phyloP scores from a whole-genome alignment of 371 early-diverging fungal genomes.

The Mucor irregularis region DNA sequence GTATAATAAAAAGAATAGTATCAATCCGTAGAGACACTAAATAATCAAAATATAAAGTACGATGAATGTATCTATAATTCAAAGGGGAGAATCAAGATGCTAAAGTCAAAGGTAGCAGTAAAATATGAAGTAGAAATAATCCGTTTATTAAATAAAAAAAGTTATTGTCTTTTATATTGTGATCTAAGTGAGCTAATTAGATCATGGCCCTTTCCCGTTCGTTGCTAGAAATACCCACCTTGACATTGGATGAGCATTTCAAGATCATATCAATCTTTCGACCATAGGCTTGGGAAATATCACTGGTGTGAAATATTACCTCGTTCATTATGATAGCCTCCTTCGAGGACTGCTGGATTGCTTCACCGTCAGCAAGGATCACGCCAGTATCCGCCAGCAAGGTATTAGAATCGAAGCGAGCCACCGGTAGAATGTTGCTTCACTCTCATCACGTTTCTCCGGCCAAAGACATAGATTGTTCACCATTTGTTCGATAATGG shows the following conservation, averaged over 20 bases:
- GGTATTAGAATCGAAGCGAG: conserved; percentile 14
- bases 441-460: conserved; percentile 15
- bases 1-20: too few relatives aligned
- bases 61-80: too few relatives aligned
- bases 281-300: conserved; percentile 11
- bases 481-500: conserved; percentile 14
- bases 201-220: conserved; percentile 12
- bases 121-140: too few relatives aligned
- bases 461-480: too few relatives aligned
- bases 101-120: too few relatives aligned
- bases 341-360: conserved; percentile 10
- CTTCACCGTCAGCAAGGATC: too few relatives aligned
- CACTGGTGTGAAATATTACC: conserved; percentile 10
- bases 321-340: conserved; percentile 5
- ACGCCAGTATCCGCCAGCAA: conserved; percentile 17
- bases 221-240: conserved; percentile 17
- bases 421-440: conserved; percentile 14
- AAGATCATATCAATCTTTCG: conserved; percentile 11
- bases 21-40: too few relatives aligned
- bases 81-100: too few relatives aligned
- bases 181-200: too few relatives aligned
- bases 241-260: conserved; percentile 16
- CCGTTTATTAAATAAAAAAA: too few relatives aligned
- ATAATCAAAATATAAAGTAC: too few relatives aligned
- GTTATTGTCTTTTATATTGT: too few relatives aligned